A percentile compares a stretch with the other conserved stretches of the same genome.
Evolutionary conservation across 352 stramenopile species (phyloP).

Genomic region (Phytopythium litorale): DNA sequence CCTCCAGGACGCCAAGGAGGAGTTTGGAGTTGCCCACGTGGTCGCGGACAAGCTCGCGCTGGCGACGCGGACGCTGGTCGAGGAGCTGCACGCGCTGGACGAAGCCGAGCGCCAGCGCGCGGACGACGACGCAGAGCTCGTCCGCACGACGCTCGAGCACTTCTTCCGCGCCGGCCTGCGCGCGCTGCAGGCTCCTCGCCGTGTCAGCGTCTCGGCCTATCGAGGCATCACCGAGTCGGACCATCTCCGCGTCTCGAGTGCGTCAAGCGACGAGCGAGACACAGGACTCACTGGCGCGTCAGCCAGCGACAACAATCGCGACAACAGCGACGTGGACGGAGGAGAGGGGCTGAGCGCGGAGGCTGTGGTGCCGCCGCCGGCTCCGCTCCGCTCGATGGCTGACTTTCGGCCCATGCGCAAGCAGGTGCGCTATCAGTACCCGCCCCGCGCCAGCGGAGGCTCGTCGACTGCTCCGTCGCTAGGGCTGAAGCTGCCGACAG

Average conservation of each 20-base stretch:
- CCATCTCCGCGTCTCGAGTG: background rate
- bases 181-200: background rate
- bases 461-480: background rate
- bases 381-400: background rate
- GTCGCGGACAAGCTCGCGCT: constrained; percentile 2
- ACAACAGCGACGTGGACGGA: background rate
- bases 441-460: background rate
- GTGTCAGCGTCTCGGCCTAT: constrained; percentile 5
- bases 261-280: background rate
- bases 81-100: background rate
- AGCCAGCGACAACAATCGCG: background rate
- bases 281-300: background rate
- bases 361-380: background rate
- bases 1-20: background rate
- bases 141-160: constrained; percentile 3
- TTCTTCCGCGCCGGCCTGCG: constrained; percentile 4
- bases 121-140: constrained; percentile 5
- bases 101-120: constrained; percentile 2
- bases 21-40: background rate
- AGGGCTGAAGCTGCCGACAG: constrained; percentile 4
- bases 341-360: background rate
- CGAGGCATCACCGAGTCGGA: no score
- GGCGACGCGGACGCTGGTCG: background rate
- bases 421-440: constrained; percentile 7
- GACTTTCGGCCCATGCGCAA: constrained; percentile 4